Conservation (phyloP, 805 yeast species). For the Hanseniaspora jakobsenii region DNA sequence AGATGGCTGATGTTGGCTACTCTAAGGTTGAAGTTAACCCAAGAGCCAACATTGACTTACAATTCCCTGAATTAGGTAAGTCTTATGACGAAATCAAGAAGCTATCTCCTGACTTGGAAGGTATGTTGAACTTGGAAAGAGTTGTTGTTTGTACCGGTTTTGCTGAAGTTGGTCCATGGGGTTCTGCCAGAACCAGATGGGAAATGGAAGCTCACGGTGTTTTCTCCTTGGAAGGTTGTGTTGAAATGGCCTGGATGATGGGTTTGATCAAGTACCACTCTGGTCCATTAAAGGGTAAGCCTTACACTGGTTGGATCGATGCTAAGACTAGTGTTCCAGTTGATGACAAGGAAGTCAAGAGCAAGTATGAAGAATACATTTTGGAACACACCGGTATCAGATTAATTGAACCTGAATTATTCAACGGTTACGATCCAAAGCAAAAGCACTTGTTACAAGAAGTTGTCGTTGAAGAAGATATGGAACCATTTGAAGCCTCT, state of each 20-base stretch:
- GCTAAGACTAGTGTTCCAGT: constrained; percentile 85
- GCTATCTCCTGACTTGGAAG: constrained; percentile 65
- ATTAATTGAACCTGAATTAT: constrained; percentile 88
- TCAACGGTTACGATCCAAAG: constrained; percentile 87
- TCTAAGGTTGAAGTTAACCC: constrained; percentile 70
- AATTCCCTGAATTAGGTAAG: constrained; percentile 73
- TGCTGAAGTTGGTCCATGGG: constrained; percentile 99
- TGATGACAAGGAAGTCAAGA: constrained; percentile 86
- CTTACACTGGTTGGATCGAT: constrained; percentile 96
- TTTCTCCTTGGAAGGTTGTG: constrained; percentile 92
- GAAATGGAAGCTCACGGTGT: constrained; percentile 95
- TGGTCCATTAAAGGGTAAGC: constrained; percentile 51
- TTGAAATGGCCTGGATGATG: constrained; percentile 99
- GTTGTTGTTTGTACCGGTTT: constrained; percentile 95
- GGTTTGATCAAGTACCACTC: constrained; percentile 91
- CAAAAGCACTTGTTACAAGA: constrained; percentile 91
- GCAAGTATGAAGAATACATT: constrained; percentile 79
- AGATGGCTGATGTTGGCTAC: constrained; percentile 71
- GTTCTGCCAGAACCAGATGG: constrained; percentile 98
- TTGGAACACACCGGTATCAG: constrained; percentile 94
- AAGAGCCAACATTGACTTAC: constrained; percentile 86
- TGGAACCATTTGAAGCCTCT: constrained; percentile 90
- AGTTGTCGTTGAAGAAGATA: constrained; percentile 88
- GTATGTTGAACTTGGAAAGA: constrained; percentile 80
- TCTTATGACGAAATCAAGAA: constrained; percentile 60